Evolutionary conservation across 169 alveolate species (phyloP).

Genomic region (Blepharisma undulans): DNA sequence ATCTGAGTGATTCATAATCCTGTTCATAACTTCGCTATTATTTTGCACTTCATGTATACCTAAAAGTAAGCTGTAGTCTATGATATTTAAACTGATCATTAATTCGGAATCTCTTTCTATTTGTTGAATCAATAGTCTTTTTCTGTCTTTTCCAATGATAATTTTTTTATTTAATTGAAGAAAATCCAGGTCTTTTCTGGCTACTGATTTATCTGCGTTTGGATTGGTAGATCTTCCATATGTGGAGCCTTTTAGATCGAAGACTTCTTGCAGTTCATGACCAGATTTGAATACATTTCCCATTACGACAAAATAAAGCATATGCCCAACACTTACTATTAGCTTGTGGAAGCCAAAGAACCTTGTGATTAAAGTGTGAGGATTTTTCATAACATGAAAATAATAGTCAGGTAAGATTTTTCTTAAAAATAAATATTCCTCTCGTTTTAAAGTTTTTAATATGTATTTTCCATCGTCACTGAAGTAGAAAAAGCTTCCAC

Average conservation of each 20-base stretch:
- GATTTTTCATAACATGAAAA: conserved; percentile 60
- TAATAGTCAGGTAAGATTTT: conserved; percentile 67
- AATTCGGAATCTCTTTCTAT: conserved; percentile 57
- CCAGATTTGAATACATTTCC: conserved; percentile 79
- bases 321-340: conserved; percentile 58
- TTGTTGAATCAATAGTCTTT: background rate
- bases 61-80: conserved; percentile 82
- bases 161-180: background rate
- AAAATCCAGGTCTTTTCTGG: conserved; percentile 34
- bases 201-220: conserved; percentile 25
- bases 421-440: conserved; percentile 77
- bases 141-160: background rate
- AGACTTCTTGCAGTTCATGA: conserved; percentile 76
- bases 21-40: background rate
- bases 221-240: conserved; percentile 69
- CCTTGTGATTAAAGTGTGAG: conserved; percentile 73
- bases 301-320: conserved; percentile 80
- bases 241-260: conserved; percentile 86
- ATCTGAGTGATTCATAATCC: background rate
- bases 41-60: conserved; percentile 71
- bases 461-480: conserved; percentile 85
- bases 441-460: conserved; percentile 78
- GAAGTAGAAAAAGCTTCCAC: conserved; percentile 86
- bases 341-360: conserved; percentile 86
- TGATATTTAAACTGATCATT: conserved; percentile 71